Evolutionary conservation across 768 basidiomycete species (phyloP), one percentile per base, ranked within the genome.

Genomic region (Mycena albidolilacea): DNA sequence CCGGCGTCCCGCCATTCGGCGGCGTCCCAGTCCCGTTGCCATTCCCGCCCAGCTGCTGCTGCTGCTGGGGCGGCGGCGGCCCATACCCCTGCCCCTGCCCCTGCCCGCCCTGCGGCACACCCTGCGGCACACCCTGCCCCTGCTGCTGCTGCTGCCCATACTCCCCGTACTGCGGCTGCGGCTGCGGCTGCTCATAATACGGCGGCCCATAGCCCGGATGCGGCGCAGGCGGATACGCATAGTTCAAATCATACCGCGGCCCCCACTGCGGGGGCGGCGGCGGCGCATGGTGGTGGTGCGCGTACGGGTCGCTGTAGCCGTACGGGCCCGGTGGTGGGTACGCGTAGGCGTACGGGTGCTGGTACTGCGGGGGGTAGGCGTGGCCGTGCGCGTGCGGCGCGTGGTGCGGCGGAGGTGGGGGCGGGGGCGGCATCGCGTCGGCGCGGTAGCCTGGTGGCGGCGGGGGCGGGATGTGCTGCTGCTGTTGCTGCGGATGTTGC

Each of bases 401-500:
- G 30, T 30, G 30, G 30, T 30, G 78, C 46, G 60, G 78, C 50
- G 75, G 76, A n/a, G 63, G 75, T 14, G 65, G 72, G 23, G 71
- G 76, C 19, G 68, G 79, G 30, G 72, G 71, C 60, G 74, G 72
- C 62, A 72, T 70, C 69, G 62, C 72, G 64, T 76, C 75, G n/a
- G 64, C 69, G 62, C 75, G 77, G 64, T 72, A 67, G 21, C 73
- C 77, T 64, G 77, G 59, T 43, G 77, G 75, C 48, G 65, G 75
- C 64, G 65, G 77, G 39, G 77, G 71, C 5, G 71, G 70, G 46
- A 69, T 65, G 55, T 75, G 74, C 46, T 77, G 77, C 12, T 75
- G 72, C 8, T 70, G 76, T 35, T 79, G 79, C 17, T 77, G 79
- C 5, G 30, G 30, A 30, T 59, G 78, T 50, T 50, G 50, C 57